Evolutionary conservation across 305 asterid genomes (phyloP), one percentile per base, ranked within the genome.

Genomic region (Rubia peregrina): DNA sequence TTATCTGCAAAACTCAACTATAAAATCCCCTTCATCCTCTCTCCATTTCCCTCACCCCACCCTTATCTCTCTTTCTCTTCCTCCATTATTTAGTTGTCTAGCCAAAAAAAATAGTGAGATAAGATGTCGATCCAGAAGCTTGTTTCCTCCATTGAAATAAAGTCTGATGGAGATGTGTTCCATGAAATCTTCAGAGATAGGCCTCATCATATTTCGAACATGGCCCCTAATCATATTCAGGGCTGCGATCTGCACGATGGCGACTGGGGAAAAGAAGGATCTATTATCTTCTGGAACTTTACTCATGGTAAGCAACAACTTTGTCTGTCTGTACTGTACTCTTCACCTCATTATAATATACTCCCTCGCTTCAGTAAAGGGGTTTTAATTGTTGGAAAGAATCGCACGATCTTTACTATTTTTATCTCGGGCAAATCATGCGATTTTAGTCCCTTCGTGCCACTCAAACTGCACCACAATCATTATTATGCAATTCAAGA

Each of bases 171-270:
- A 26, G 80, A 77, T 67, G 65, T 77, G 9, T 67, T 77, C 66
- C 80, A 77, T 72, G 74, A 72, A 19, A 40, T 72, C 16, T 77
- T 77, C 33, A 57, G 75, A 14, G 7, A 59, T 41, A 77, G 70
- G 44, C 75, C 81, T 9, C 73, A 77, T 21, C 68, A 70, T 4
- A 8, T 73, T 9, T 73, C 78, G 12, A 38, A 9, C 9, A 77
- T 73, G 68, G 65, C 71, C 59, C 75, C 81, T 1, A 55, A 41
- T 59, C 17, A 21, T 59, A 26, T 77, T 1, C 78, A 77, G 41
- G 70, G 44, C 9, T 19, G 14, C 67, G 78, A 73, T 46, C 14
- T 73, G 7, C 77, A 77, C 40, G 61, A 77, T 3, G 78, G 81
- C 26, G 73, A 77, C 0, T 69, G 62, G 68, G 78, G 75, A 46